Evolutionary conservation across 2,329 filamentous ascomycete species (phyloP), one percentile per base, ranked within the genome.

Genomic region (Trichoderma atroviride): DNA sequence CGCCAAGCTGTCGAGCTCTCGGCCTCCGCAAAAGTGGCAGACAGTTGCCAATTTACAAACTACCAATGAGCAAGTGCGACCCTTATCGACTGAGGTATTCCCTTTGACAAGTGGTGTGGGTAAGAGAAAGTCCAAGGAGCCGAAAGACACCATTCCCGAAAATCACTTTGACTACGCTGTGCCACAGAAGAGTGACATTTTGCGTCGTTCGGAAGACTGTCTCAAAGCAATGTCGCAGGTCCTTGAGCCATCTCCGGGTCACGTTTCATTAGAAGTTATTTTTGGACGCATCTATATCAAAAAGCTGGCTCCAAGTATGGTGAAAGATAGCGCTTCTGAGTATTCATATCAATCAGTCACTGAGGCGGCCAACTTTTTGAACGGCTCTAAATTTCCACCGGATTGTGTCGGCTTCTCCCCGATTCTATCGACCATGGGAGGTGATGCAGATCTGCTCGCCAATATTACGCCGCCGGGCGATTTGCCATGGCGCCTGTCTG

Each of bases 231-330:
- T 76, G 22, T 55, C 74, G 2, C 62, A 67, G 7, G 35, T 75
- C 7, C 56, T 79, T 19, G 72, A 74, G 58, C 43, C 73, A 9
- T 70, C 70, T 0, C 75, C 78, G 7, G 78, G 78, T 1, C 61
- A 66, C 9, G 43, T 78, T 16, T 71, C 69, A 6, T 53, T 79
- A 10, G 70, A 74, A 50, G 68, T 75, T 35, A 71, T 71, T 16
- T 76, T 79, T 56, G 78, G 78, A 1, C 75, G 78, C 3, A 68
- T 78, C 10, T 78, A 76, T 59, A 47, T 77, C 40, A 75, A 73
- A 31, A 69, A 76, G 10, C 29, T 72, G 14, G 61, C 47, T 5
- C 70, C 68, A 16, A 65, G 69, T 14, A 27, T 72, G 6, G 74
- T 78, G 35, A 37, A 64, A 5, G 70, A 74, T 37, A 58, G 71